These are phyloP conservation scores for Eragrostis nindensis DNA, from an alignment of 176 grass and related monocot species.

Conservation along the genomic window DNA sequence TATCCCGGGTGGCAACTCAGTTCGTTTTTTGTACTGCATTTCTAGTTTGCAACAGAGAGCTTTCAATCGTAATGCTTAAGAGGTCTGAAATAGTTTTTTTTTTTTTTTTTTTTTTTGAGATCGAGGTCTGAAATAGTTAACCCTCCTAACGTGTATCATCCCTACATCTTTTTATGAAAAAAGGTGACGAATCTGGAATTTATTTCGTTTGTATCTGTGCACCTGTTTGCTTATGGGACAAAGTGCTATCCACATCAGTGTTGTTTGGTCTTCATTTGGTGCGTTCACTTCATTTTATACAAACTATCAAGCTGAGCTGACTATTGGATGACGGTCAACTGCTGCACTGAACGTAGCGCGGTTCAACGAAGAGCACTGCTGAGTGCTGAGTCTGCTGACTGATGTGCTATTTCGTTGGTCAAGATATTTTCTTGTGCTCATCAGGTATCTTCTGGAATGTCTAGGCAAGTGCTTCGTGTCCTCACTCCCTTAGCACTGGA, in stretches of 20 bases:
- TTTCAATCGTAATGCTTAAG: constrained; percentile 19
- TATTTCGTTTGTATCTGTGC: background rate
- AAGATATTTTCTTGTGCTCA: background rate
- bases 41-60: background rate
- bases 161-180: background rate
- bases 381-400: background rate
- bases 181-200: background rate
- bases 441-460: background rate
- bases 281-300: background rate
- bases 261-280: background rate
- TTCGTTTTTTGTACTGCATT: background rate
- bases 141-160: background rate
- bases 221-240: background rate
- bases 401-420: background rate
- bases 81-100: too few relatives aligned
- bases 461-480: background rate
- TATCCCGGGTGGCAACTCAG: background rate
- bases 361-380: background rate
- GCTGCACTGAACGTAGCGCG: background rate
- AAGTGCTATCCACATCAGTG: background rate
- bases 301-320: background rate
- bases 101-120: too few relatives aligned
- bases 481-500: too few relatives aligned
- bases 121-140: background rate
- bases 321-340: constrained; percentile 4